A percentile compares a stretch with the other conserved stretches of the same genome.
Evolutionary conservation across 2,329 filamentous ascomycete species (phyloP).

Genomic region (Thermoascus crustaceus): DNA sequence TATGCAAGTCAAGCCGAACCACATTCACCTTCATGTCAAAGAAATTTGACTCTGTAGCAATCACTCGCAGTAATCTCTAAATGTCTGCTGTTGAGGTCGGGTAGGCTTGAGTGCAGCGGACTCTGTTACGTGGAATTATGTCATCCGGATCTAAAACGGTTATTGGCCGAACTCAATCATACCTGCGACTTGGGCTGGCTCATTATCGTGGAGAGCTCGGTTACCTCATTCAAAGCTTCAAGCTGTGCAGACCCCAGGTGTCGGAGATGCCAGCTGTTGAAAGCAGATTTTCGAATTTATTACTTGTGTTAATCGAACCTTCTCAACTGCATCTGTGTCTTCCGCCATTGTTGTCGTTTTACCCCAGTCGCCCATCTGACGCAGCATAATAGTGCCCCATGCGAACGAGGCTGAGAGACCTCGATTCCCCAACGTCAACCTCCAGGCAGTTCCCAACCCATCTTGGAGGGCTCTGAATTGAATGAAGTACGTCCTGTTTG

Average conservation of each 20-base stretch:
- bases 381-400: background rate
- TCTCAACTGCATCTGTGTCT: too few relatives aligned
- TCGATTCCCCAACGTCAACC: background rate
- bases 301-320: too few relatives aligned
- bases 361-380: background rate
- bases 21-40: too few relatives aligned
- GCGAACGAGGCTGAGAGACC: slow-evolving; percentile 1
- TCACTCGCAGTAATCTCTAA: too few relatives aligned
- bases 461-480: too few relatives aligned
- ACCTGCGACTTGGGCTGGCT: slow-evolving; percentile 1
- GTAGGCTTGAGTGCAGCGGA: background rate
- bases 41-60: too few relatives aligned
- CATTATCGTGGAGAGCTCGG: slow-evolving; percentile 2
- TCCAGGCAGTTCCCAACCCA: background rate
- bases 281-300: background rate
- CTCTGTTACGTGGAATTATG: slow-evolving; percentile 22
- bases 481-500: too few relatives aligned
- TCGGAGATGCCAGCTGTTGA: background rate
- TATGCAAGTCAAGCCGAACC: too few relatives aligned
- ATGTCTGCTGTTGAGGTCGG: too few relatives aligned
- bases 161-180: slow-evolving; percentile 4
- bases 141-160: slow-evolving; percentile 12
- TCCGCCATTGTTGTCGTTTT: background rate
- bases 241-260: background rate
- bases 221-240: background rate